These are phyloP conservation scores for Penicillium canescens DNA, from an alignment of 495 filamentous ascomycete species.

Conservation along the genomic window DNA sequence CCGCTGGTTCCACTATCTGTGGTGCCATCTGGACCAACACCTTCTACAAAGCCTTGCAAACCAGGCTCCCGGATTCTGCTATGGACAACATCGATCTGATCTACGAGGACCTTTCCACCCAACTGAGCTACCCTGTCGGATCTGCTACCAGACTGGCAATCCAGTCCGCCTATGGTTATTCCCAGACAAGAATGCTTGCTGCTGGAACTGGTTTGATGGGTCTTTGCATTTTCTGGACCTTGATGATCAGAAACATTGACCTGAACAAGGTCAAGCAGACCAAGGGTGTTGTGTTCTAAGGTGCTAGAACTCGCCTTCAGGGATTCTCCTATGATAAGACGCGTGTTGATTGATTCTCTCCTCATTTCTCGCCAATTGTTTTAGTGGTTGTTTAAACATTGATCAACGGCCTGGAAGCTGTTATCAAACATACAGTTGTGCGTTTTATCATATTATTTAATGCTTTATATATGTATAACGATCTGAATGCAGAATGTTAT, in stretches of 20 bases:
- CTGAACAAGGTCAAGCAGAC: slow-evolving; percentile 20
- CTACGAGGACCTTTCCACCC: slow-evolving; percentile 45
- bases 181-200: slow-evolving; percentile 37
- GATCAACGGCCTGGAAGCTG: background rate
- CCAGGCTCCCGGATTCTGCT: slow-evolving; percentile 51
- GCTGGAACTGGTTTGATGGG: slow-evolving; percentile 32
- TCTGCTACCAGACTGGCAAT: slow-evolving; percentile 52
- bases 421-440: background rate
- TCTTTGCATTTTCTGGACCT: slow-evolving; percentile 34
- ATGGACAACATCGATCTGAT: slow-evolving; percentile 44
- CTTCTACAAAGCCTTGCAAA: slow-evolving; percentile 51
- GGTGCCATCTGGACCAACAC: slow-evolving; percentile 63
- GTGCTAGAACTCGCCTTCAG: background rate
- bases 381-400: background rate
- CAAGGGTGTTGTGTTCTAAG: slow-evolving; percentile 21
- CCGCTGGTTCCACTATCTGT: slow-evolving; percentile 60
- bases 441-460: background rate
- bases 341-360: background rate
- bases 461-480: background rate
- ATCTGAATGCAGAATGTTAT: slow-evolving; percentile 6
- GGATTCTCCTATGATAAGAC: background rate
- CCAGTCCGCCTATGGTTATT: slow-evolving; percentile 51
- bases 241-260: slow-evolving; percentile 18
- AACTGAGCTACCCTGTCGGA: slow-evolving; percentile 54
- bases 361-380: background rate